Conservation (phyloP, 2,329 filamentous ascomycete genomes). For the Alternaria sp. region DNA sequence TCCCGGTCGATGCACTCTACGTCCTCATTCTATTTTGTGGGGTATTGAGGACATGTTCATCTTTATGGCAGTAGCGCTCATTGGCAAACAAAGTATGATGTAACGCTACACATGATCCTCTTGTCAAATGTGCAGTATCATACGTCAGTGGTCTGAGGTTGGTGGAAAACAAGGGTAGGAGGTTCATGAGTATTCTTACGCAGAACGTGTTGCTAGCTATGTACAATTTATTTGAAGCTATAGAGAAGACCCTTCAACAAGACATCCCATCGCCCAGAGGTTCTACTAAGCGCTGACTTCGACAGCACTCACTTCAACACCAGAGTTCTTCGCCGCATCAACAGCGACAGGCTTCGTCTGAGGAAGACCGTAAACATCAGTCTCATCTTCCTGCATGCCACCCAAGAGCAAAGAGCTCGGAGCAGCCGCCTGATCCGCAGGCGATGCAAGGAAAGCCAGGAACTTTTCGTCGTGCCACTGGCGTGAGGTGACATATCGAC, state of each 20-base stretch:
- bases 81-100: neutral
- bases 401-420: constrained; percentile 10
- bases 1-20: neutral
- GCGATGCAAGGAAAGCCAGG: constrained; percentile 32
- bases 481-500: constrained; percentile 59
- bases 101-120: neutral
- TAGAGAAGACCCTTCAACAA: neutral
- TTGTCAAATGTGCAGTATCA: neutral
- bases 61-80: neutral
- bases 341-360: neutral
- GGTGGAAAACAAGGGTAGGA: neutral
- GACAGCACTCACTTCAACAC: constrained; percentile 5
- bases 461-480: constrained; percentile 46
- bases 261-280: neutral
- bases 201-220: neutral
- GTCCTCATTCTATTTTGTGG: neutral
- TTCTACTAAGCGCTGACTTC: constrained; percentile 5
- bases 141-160: neutral
- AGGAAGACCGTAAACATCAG: constrained; percentile 1
- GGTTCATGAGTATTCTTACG: neutral
- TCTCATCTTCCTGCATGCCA: constrained; percentile 11
- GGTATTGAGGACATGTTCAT: neutral
- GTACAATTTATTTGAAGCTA: neutral
- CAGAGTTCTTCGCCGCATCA: neutral
- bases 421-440: constrained; percentile 9